A percentile compares a stretch with the other conserved stretches of the same genome.
These are phyloP conservation scores for Taphrina confusa DNA, from an alignment of 1,139 yeast genomes.

Conservation along the genomic window DNA sequence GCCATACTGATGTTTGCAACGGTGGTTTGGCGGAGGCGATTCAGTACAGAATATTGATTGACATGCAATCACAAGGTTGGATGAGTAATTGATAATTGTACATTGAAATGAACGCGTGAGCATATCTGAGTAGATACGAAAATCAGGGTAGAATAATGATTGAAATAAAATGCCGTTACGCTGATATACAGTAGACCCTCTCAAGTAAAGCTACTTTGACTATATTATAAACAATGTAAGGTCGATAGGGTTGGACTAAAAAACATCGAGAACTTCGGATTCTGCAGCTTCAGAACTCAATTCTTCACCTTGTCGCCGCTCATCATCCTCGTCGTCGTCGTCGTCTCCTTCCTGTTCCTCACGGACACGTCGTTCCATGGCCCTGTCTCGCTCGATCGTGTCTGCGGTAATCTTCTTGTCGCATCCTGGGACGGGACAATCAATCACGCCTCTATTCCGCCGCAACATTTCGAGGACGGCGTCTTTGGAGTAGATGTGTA, in stretches of 20 bases:
- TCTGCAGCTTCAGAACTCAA: background rate
- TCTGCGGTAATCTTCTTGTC: background rate
- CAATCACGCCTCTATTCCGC: conserved; percentile 1
- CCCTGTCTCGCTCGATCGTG: conserved; percentile 15
- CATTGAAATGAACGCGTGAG: too few relatives aligned
- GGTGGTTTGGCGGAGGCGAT: conserved; percentile 29
- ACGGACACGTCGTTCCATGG: conserved; percentile 18
- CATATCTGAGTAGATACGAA: too few relatives aligned
- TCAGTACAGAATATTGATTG: conserved; percentile 14
- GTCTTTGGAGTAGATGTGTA: conserved; percentile 39
- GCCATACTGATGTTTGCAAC: conserved; percentile 17
- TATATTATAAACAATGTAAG: too few relatives aligned
- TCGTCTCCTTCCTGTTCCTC: too few relatives aligned
- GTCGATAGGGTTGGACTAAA: too few relatives aligned
- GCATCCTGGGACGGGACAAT: conserved; percentile 28
- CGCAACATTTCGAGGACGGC: conserved; percentile 37
- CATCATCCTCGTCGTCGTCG: conserved; percentile 23
- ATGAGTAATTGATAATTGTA: too few relatives aligned
- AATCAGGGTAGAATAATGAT: too few relatives aligned
- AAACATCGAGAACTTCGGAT: conserved; percentile 8
- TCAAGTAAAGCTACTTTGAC: too few relatives aligned
- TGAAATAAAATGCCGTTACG: too few relatives aligned
- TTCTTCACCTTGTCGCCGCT: background rate
- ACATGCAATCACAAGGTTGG: too few relatives aligned
- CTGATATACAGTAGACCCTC: too few relatives aligned